Percentiles rank a stretch among this genome's conserved stretches.
Evolutionary conservation across 306 rosid genomes (phyloP).

Genomic region (Cicer chorassanicum): DNA sequence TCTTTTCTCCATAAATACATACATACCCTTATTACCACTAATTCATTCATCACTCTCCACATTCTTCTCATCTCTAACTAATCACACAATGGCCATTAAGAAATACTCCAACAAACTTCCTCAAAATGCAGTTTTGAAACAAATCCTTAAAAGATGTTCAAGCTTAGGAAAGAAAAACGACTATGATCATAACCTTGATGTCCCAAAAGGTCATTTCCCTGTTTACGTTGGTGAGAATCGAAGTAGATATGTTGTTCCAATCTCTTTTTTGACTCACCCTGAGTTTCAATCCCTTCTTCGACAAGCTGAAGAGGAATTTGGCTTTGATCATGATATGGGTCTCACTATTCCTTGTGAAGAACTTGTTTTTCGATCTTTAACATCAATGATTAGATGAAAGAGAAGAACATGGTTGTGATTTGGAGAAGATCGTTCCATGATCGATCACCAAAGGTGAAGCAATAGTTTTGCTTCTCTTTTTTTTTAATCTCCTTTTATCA

Average conservation of each 20-base stretch:
- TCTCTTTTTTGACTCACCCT: constrained; percentile 80
- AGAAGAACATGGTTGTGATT: constrained; percentile 44
- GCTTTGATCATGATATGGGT: constrained; percentile 93
- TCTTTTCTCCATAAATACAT: constrained; percentile 64
- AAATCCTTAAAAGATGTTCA: constrained; percentile 81
- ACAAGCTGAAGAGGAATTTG: constrained; percentile 94
- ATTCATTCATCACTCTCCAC: neutral
- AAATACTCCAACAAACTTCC: constrained; percentile 68
- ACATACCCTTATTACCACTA: constrained; percentile 41
- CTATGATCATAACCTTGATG: constrained; percentile 70
- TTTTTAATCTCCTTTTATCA: constrained; percentile 67
- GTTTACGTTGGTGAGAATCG: constrained; percentile 89
- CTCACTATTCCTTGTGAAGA: constrained; percentile 95
- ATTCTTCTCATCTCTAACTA: constrained; percentile 18
- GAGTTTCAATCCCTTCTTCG: constrained; percentile 80
- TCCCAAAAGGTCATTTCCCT: constrained; percentile 89
- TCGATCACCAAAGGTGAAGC: constrained; percentile 72
- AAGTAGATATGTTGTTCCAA: constrained; percentile 83
- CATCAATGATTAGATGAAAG: constrained; percentile 71
- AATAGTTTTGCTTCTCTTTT: constrained; percentile 51
- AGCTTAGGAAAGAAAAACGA: constrained; percentile 68
- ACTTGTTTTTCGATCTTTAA: constrained; percentile 75
- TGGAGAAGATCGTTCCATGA: constrained; percentile 47
- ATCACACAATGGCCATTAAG: constrained; percentile 66
- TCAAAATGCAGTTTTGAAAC: constrained; percentile 73